phyloP scores from a whole-genome alignment of 768 basidiomycete genomes.

The Termitomyces sp. region DNA sequence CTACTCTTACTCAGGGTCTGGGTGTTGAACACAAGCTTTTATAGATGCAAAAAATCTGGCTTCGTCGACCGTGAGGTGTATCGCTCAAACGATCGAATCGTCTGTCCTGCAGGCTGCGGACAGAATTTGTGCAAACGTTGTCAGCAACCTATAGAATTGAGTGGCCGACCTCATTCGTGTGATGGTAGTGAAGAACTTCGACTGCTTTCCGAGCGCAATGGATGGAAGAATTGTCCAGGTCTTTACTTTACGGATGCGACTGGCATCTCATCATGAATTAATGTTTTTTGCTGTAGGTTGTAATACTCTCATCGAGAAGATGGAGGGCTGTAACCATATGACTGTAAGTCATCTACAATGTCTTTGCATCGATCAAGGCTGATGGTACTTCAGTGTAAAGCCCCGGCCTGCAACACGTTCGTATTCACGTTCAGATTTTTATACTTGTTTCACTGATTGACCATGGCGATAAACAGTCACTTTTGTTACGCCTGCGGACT shows the following conservation, averaged over 20 bases:
- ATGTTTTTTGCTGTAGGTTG: slow-evolving; percentile 27
- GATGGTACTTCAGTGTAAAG: slow-evolving; percentile 32
- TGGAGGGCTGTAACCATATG: slow-evolving; percentile 55
- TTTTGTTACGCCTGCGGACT: slow-evolving; percentile 50
- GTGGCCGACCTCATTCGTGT: slow-evolving; percentile 35
- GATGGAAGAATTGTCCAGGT: slow-evolving; percentile 65
- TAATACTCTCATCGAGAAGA: slow-evolving; percentile 44
- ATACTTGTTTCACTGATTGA: neutral
- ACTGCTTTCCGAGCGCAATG: slow-evolving; percentile 43
- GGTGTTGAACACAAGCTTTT: neutral
- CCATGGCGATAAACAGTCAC: slow-evolving; percentile 22
- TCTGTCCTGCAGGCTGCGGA: slow-evolving; percentile 45
- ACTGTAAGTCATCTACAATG: slow-evolving; percentile 28
- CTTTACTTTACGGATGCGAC: neutral
- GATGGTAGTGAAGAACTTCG: slow-evolving; percentile 53
- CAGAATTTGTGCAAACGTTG: slow-evolving; percentile 61
- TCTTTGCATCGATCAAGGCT: neutral
- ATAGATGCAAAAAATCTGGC: slow-evolving; percentile 43
- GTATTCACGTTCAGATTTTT: slow-evolving; percentile 1
- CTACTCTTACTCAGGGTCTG: neutral
- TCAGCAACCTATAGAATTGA: slow-evolving; percentile 31
- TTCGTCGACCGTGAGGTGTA: slow-evolving; percentile 49
- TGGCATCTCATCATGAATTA: neutral
- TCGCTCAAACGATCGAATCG: slow-evolving; percentile 29
- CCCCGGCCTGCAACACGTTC: slow-evolving; percentile 51